phyloP scores from a whole-genome alignment of 371 early-diverging fungal species.

The Cokeromyces recurvatus region DNA sequence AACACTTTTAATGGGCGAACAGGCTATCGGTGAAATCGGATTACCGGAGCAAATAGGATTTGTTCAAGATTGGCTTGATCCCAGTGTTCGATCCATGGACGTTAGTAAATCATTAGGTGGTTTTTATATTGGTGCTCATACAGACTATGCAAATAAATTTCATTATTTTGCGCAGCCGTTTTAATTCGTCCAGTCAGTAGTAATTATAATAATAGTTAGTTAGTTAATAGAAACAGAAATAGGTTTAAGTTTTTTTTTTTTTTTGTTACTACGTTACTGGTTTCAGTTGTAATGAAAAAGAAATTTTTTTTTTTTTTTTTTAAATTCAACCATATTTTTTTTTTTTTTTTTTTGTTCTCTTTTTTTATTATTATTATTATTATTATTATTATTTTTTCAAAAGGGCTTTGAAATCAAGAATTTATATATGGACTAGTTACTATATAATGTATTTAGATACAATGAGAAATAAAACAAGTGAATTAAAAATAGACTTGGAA shows the following conservation, averaged over 20 bases:
- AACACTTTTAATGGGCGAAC: slow-evolving; percentile 28
- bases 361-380: not conserved
- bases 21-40: slow-evolving; percentile 43
- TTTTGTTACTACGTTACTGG: too few relatives aligned
- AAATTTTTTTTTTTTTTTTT: too few relatives aligned
- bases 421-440: too few relatives aligned
- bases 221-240: too few relatives aligned
- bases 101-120: slow-evolving; percentile 36
- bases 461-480: slow-evolving; percentile 19
- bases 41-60: slow-evolving; percentile 13
- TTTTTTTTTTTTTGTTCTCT: slow-evolving; percentile 1
- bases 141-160: slow-evolving; percentile 43
- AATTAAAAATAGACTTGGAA: slow-evolving; percentile 28
- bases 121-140: slow-evolving; percentile 40
- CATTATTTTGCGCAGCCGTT: slow-evolving; percentile 30
- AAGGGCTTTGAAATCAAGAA: too few relatives aligned
- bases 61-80: slow-evolving; percentile 19
- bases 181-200: not conserved
- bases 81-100: slow-evolving; percentile 28
- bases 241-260: too few relatives aligned
- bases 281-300: too few relatives aligned
- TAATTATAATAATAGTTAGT: not conserved
- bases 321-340: too few relatives aligned
- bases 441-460: too few relatives aligned
- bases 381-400: not conserved